Evolutionary conservation across 352 stramenopile species (phyloP), one percentile per base, ranked within the genome.

Genomic region (Pythium plurisporium): DNA sequence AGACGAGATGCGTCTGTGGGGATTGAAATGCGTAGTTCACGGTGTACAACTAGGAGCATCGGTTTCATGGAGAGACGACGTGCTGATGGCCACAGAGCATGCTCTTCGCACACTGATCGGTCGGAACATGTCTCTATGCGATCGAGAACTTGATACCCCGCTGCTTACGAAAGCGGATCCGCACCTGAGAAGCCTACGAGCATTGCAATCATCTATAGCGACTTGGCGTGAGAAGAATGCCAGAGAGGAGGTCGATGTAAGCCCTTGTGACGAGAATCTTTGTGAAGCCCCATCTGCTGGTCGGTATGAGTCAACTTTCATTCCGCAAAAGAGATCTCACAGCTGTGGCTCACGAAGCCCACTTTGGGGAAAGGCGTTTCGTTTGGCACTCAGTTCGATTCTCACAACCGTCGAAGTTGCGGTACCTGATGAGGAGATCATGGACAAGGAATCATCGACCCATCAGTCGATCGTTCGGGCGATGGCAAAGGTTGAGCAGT

Each of bases 21-120:
- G 81, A 17, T 61, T 91, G 15, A 87, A 75, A 17, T 85, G 74
- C 42, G 72, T 71, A 3, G 74, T 88, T 2, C 70, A 72, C 25
- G 81, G 76, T 0, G 61, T 89, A 3, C 69, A 66, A 36, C 38
- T 59, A 23, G 40, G 26, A 9, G 23, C 41, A 26, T 6, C 26
- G 15, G 23, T 4, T 15, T 55, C 58, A 5, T 87, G 74, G 74
- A 40, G 75, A 29, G 20, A 31, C 2, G 68, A 83, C 9, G 31
- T 72, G 8, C 61, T 71, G 14, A 55, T 62, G 27, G 66, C 57
- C 12, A 61, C 77, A 30, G 66, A 67, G 29, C 70, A 76, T 46
- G 62, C 74, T 3, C 76, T 72, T 48, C 66, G 61, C 36, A 33
- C 58, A 22, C 30, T 56, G 1, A 37, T 43, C 8, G 43, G 61